phyloP scores from a whole-genome alignment of 768 basidiomycete species.

The Jaapia argillacea region DNA sequence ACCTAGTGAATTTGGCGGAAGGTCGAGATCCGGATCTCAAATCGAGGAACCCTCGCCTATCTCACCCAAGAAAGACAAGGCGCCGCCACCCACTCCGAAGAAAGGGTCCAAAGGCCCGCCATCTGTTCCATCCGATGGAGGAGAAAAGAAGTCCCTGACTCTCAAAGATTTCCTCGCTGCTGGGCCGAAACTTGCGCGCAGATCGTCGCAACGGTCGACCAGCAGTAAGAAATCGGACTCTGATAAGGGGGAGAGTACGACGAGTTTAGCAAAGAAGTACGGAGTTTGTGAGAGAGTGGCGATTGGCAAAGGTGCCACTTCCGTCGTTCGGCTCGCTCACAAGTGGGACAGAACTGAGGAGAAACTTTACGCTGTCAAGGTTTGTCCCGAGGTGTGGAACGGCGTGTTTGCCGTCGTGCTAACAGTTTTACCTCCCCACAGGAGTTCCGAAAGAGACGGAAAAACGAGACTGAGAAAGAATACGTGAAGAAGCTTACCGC shows the following conservation, averaged over 20 bases:
- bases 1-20: constrained; percentile 29
- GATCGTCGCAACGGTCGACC: constrained; percentile 61
- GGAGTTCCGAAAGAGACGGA: constrained; percentile 97
- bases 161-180: constrained; percentile 73
- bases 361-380: constrained; percentile 97
- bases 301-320: constrained; percentile 97
- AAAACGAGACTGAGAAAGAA: constrained; percentile 98
- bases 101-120: constrained; percentile 3
- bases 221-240: constrained; percentile 60
- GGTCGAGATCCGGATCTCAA: constrained; percentile 12
- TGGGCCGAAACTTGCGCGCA: constrained; percentile 68
- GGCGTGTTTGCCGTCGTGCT: too few species aligned
- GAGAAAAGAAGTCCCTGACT: constrained; percentile 63
- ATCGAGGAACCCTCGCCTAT: too few species aligned
- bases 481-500: constrained; percentile 99
- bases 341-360: constrained; percentile 98
- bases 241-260: constrained; percentile 47
- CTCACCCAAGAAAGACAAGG: not conserved
- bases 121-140: constrained; percentile 37
- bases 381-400: too few species aligned
- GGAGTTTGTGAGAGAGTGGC: constrained; percentile 95
- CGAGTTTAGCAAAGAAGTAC: constrained; percentile 77
- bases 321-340: constrained; percentile 91
- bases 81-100: constrained; percentile 2
- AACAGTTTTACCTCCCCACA: too few species aligned